Evolutionary conservation across 495 filamentous ascomycete genomes (phyloP).

Genomic region (Tuber umbilicatum): DNA sequence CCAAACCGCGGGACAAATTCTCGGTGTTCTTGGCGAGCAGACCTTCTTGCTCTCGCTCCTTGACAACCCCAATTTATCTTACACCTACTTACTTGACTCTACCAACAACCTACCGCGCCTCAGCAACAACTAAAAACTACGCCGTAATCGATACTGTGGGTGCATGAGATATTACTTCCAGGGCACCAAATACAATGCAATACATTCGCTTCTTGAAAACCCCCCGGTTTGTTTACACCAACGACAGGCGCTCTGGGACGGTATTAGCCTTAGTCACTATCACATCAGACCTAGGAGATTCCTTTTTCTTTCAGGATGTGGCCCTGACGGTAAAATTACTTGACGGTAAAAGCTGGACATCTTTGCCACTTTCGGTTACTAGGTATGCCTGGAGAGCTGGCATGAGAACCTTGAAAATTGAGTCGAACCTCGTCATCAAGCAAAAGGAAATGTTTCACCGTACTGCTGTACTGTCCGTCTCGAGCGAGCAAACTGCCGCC

Average conservation of each 20-base stretch:
- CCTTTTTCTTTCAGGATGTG: slow-evolving; percentile 62
- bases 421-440: slow-evolving; percentile 11
- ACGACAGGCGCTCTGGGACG: slow-evolving; percentile 40
- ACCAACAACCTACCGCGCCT: not conserved
- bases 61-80: not conserved
- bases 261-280: slow-evolving; percentile 63
- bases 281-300: slow-evolving; percentile 85
- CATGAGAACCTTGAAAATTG: slow-evolving; percentile 50
- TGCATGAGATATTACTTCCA: not conserved
- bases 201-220: slow-evolving; percentile 72
- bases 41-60: not conserved
- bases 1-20: not conserved
- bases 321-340: slow-evolving; percentile 52
- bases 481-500: slow-evolving; percentile 5
- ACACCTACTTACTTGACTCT: not conserved
- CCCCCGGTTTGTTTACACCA: slow-evolving; percentile 47
- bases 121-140: not conserved
- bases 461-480: slow-evolving; percentile 16
- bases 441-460: not conserved
- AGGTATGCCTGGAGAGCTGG: slow-evolving; percentile 51
- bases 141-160: not conserved
- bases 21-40: slow-evolving; percentile 6
- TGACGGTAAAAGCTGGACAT: slow-evolving; percentile 40
- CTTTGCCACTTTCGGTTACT: slow-evolving; percentile 46
- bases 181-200: slow-evolving; percentile 48